These are phyloP conservation scores for Kingdonia uniflora DNA, from an alignment of 164 flowering plant species.

Conservation along the genomic window DNA sequence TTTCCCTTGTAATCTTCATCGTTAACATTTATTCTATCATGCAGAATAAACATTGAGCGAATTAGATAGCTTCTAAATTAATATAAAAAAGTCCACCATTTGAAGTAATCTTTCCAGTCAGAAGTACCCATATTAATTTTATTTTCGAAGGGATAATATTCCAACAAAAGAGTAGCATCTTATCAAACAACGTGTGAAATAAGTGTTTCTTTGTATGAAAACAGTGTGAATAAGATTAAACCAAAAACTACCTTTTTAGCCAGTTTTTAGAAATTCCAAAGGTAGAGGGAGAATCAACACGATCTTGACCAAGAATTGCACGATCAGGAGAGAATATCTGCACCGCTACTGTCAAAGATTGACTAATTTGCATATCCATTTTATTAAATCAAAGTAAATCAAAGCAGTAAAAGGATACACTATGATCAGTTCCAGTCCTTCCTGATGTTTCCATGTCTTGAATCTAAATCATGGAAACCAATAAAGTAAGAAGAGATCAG, in stretches of 20 bases:
- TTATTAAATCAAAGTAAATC: conserved; percentile 1
- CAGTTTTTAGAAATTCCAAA: conserved; percentile 48
- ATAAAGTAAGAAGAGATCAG: conserved; percentile 6
- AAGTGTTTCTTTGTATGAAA: neutral
- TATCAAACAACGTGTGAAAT: neutral
- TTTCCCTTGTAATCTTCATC: too few species aligned
- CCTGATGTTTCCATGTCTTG: conserved; percentile 48
- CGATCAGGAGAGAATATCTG: conserved; percentile 51
- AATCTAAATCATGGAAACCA: conserved; percentile 33
- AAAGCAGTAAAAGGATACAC: conserved; percentile 48
- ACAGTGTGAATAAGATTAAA: neutral
- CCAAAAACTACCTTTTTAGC: conserved; percentile 46
- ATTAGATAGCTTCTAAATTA: too few species aligned
- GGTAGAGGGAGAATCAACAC: conserved; percentile 31
- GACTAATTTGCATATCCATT: too few species aligned
- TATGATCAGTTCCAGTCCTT: conserved; percentile 34
- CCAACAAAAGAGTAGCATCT: too few species aligned
- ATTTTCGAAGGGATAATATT: too few species aligned
- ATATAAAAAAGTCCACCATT: too few species aligned
- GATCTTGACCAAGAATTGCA: conserved; percentile 40
- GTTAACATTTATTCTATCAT: too few species aligned
- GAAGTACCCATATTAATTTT: too few species aligned
- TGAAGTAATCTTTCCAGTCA: too few species aligned
- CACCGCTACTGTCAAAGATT: conserved; percentile 28
- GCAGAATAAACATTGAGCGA: too few species aligned